Percentiles rank a stretch among this genome's conserved stretches.
These are phyloP conservation scores for Periconia macrospinosa DNA, from an alignment of 2,329 filamentous ascomycete species.

Conservation along the genomic window DNA sequence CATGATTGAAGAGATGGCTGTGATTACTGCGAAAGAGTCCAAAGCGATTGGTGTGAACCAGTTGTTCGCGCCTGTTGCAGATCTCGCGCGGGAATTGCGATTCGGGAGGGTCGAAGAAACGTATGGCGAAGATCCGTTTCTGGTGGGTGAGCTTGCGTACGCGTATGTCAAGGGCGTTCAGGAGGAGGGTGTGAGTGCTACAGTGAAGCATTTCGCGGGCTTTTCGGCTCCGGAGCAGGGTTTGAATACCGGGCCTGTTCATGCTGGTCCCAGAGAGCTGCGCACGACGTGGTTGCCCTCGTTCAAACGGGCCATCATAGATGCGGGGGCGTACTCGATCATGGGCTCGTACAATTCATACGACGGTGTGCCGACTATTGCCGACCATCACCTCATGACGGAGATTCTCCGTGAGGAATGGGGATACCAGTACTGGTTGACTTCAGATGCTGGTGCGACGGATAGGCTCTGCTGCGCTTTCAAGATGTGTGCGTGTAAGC, in stretches of 20 bases:
- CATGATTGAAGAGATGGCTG: conserved; percentile 67
- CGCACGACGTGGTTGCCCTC: conserved; percentile 58
- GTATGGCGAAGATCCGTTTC: conserved; percentile 68
- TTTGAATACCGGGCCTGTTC: conserved; percentile 66
- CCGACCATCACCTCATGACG: conserved; percentile 67
- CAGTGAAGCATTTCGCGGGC: conserved; percentile 75
- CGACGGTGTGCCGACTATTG: conserved; percentile 69
- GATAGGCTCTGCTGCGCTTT: conserved; percentile 68
- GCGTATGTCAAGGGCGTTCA: conserved; percentile 64
- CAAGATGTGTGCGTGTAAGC: conserved; percentile 59
- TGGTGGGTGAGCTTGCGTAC: conserved; percentile 70
- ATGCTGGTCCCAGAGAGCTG: conserved; percentile 59
- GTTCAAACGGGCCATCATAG: conserved; percentile 72
- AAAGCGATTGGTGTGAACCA: conserved; percentile 71
- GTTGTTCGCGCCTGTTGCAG: conserved; percentile 70
- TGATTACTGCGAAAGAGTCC: conserved; percentile 66
- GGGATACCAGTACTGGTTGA: conserved; percentile 72
- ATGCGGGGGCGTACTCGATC: conserved; percentile 66
- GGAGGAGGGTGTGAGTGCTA: conserved; percentile 66
- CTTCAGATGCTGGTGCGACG: conserved; percentile 69
- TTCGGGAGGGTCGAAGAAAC: conserved; percentile 76
- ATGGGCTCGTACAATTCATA: conserved; percentile 79
- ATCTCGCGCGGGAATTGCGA: conserved; percentile 70
- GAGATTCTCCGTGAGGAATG: conserved; percentile 69
- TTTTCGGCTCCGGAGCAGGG: conserved; percentile 72